phyloP scores from a whole-genome alignment of 2,329 filamentous ascomycete species.

The Apiospora saccharicola region DNA sequence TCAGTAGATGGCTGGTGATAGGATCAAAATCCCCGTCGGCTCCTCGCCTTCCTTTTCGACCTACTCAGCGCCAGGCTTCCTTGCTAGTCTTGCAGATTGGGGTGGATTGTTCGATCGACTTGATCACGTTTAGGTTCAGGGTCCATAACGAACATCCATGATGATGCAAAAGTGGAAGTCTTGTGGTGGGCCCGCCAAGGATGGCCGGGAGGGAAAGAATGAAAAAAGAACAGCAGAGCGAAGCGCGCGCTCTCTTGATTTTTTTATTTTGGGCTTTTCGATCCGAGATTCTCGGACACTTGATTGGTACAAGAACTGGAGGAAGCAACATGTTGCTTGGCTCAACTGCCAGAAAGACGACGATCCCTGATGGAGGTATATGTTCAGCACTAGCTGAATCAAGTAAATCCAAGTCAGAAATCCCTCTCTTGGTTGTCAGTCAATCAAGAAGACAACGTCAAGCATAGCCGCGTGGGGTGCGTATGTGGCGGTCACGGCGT shows the following conservation, averaged over 20 bases:
- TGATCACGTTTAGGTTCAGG: slow-evolving; percentile 24
- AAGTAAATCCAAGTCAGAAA: neutral
- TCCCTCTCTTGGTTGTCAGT: slow-evolving; percentile 5
- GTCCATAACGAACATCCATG: slow-evolving; percentile 22
- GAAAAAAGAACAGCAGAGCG: slow-evolving; percentile 25
- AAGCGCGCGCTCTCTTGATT: slow-evolving; percentile 11
- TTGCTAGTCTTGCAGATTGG: slow-evolving; percentile 25
- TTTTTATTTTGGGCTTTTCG: neutral
- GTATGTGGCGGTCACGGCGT: slow-evolving; percentile 20
- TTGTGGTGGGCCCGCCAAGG: slow-evolving; percentile 17
- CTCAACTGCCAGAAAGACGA: neutral
- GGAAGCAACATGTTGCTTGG: neutral
- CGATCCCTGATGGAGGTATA: neutral
- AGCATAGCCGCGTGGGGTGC: slow-evolving; percentile 19
- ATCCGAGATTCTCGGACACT: neutral
- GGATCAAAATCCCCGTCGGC: slow-evolving; percentile 33
- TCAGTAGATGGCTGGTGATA: slow-evolving; percentile 30
- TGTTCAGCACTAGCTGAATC: neutral
- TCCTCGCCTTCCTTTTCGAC: slow-evolving; percentile 27
- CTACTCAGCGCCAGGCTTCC: slow-evolving; percentile 6
- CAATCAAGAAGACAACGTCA: neutral
- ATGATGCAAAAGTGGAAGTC: slow-evolving; percentile 24
- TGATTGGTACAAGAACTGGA: neutral
- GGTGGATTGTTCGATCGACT: slow-evolving; percentile 20
- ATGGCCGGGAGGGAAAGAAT: slow-evolving; percentile 20